Percentiles rank a stretch among this genome's conserved stretches.
These are phyloP conservation scores for Blastocystis sp. DNA, from an alignment of 352 stramenopile species.

Conservation along the genomic window DNA sequence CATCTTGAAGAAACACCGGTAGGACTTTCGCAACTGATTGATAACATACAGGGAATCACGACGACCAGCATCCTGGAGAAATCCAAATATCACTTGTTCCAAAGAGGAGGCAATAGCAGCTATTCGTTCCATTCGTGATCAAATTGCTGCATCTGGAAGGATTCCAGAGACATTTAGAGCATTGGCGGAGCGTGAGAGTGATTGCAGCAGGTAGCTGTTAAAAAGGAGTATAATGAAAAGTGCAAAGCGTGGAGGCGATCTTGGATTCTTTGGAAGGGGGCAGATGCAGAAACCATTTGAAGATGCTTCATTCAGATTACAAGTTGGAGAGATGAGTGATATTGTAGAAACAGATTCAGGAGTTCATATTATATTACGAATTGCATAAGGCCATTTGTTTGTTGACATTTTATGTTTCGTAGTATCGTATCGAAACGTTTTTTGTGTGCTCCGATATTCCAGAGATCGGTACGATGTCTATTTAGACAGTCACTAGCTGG, in stretches of 20 bases:
- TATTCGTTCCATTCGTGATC: constrained; percentile 78
- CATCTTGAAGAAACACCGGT: constrained; percentile 82
- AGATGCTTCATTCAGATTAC: constrained; percentile 83
- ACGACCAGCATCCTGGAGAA: constrained; percentile 80
- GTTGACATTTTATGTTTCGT: not conserved
- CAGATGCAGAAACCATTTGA: constrained; percentile 89
- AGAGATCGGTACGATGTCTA: not conserved
- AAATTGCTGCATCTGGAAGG: constrained; percentile 71
- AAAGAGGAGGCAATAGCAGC: constrained; percentile 81
- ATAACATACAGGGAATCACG: constrained; percentile 73
- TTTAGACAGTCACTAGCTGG: not conserved
- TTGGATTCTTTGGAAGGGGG: constrained; percentile 81
- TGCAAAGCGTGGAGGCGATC: constrained; percentile 84
- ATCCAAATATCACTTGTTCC: constrained; percentile 81
- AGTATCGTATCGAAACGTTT: not conserved
- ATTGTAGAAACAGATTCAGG: constrained; percentile 91
- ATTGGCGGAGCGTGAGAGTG: constrained; percentile 81
- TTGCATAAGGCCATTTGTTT: constrained; percentile 70
- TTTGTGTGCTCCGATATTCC: not conserved
- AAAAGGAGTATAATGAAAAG: constrained; percentile 49
- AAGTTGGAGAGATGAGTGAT: constrained; percentile 86
- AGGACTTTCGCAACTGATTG: not conserved
- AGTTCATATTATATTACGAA: constrained; percentile 92
- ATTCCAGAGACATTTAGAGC: constrained; percentile 11
- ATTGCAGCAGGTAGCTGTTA: constrained; percentile 79